Conservation (phyloP, 345 rosid genomes). For the Abelmoschus esculentus region DNA sequence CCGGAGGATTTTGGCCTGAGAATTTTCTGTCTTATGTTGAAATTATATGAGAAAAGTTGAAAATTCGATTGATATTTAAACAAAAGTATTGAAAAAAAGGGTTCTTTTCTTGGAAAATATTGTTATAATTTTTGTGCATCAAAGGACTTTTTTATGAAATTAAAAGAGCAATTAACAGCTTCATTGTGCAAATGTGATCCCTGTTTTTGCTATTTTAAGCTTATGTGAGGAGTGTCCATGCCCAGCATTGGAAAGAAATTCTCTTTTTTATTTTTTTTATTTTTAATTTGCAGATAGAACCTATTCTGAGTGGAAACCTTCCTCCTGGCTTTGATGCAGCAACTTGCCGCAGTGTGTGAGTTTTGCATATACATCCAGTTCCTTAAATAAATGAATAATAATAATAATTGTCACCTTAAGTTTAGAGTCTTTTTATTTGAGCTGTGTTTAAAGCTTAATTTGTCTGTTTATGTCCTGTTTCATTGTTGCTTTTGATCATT, state of each 20-base stretch:
- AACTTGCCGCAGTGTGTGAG: conserved; percentile 87
- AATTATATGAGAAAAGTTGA: not conserved
- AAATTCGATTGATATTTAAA: not conserved
- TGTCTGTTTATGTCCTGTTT: conserved; percentile 2
- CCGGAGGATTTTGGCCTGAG: too few species aligned
- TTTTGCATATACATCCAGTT: conserved; percentile 30
- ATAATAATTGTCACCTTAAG: not conserved
- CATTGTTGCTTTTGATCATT: conserved; percentile 1
- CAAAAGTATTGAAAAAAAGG: not conserved
- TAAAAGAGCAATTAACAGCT: not conserved
- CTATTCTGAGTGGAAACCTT: conserved; percentile 77
- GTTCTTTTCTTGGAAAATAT: not conserved
- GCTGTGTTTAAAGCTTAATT: not conserved
- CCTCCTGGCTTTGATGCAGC: conserved; percentile 79
- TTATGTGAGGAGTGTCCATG: not conserved
- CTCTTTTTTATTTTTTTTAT: conserved; percentile 12
- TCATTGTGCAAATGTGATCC: not conserved
- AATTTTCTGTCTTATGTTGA: not conserved
- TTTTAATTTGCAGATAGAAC: conserved; percentile 68
- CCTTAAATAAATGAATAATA: not conserved
- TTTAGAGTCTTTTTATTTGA: conserved; percentile 11
- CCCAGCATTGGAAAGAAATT: not conserved
- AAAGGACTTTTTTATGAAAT: not conserved
- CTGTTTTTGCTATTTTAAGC: not conserved
- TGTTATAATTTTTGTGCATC: not conserved